Percentiles rank a stretch among this genome's conserved stretches.
Evolutionary conservation across 352 stramenopile species (phyloP).

Genomic region (Pythium diclinum): DNA sequence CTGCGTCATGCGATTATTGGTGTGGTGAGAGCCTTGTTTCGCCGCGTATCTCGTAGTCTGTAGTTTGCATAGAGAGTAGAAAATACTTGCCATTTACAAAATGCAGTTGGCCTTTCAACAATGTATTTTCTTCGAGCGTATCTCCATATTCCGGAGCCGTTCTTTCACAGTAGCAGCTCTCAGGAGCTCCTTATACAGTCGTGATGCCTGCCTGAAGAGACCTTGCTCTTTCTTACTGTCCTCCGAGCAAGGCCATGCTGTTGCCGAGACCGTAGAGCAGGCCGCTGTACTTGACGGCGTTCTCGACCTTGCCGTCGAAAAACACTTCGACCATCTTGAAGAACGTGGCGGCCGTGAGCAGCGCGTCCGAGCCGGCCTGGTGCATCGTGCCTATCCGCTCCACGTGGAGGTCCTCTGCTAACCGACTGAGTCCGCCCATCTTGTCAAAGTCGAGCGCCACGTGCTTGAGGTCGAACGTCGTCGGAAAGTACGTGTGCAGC

Average conservation of each 20-base stretch:
- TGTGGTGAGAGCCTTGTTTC: not conserved
- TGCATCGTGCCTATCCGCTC: conserved; percentile 98
- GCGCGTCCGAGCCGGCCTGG: conserved; percentile 96
- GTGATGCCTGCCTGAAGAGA: not conserved
- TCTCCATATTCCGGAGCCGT: too few relatives aligned
- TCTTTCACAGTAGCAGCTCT: not conserved
- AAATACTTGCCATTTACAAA: not conserved
- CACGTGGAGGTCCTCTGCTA: conserved; percentile 96
- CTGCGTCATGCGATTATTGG: too few relatives aligned
- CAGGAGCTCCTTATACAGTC: not conserved
- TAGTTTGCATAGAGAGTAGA: conserved; percentile 3
- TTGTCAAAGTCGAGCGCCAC: conserved; percentile 97
- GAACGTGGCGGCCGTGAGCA: conserved; percentile 94
- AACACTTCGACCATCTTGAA: conserved; percentile 91
- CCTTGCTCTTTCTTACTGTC: not conserved
- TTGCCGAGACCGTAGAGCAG: conserved; percentile 85
- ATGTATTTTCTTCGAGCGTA: too few relatives aligned
- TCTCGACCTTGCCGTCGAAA: conserved; percentile 84
- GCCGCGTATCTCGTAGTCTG: not conserved
- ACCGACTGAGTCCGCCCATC: conserved; percentile 95
- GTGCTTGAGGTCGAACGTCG: conserved; percentile 99
- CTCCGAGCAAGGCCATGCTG: conserved; percentile 37
- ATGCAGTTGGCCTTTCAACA: too few relatives aligned
- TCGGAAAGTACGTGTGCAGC: conserved; percentile 98
- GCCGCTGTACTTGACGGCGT: conserved; percentile 79